Evolutionary conservation across 805 yeast species (phyloP).

Genomic region (Cyberlindnera japonica): DNA sequence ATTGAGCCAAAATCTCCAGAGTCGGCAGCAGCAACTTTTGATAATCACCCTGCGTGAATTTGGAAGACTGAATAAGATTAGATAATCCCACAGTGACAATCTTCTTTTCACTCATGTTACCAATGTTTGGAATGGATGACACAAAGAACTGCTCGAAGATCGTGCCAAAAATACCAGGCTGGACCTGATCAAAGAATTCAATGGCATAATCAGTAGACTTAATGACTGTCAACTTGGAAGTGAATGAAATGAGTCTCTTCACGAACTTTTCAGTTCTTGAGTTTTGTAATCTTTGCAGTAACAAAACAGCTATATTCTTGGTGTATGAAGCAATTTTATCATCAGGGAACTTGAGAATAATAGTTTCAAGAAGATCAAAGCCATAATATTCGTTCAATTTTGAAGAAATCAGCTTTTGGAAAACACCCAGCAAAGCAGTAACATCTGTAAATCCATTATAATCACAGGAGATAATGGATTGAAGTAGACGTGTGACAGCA

Average conservation of each 20-base stretch:
- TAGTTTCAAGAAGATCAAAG: constrained; percentile 74
- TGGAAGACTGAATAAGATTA: constrained; percentile 36
- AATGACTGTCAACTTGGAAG: constrained; percentile 48
- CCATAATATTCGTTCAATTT: constrained; percentile 78
- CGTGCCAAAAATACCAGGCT: constrained; percentile 52
- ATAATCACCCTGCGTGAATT: constrained; percentile 39
- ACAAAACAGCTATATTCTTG: constrained; percentile 68
- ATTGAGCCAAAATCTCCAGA: constrained; percentile 40
- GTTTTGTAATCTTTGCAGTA: constrained; percentile 76
- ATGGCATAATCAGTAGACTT: constrained; percentile 50
- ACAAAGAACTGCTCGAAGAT: constrained; percentile 38
- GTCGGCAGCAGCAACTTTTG: constrained; percentile 39
- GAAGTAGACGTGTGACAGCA: constrained; percentile 77
- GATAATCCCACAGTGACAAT: constrained; percentile 48
- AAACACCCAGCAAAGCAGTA: constrained; percentile 90
- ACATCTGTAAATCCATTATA: constrained; percentile 39
- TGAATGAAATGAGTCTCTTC: constrained; percentile 63
- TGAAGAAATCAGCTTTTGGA: constrained; percentile 87
- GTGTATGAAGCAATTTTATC: constrained; percentile 47
- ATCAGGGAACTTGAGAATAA: constrained; percentile 56
- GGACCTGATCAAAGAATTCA: constrained; percentile 68
- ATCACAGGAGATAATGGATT: constrained; percentile 52
- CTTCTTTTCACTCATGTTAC: constrained; percentile 54
- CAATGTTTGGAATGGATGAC: constrained; percentile 41
- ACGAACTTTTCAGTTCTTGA: constrained; percentile 81